Evolutionary conservation across 1,284 basidiomycete genomes (phyloP).

Genomic region (Ganoderma lingzhi): DNA sequence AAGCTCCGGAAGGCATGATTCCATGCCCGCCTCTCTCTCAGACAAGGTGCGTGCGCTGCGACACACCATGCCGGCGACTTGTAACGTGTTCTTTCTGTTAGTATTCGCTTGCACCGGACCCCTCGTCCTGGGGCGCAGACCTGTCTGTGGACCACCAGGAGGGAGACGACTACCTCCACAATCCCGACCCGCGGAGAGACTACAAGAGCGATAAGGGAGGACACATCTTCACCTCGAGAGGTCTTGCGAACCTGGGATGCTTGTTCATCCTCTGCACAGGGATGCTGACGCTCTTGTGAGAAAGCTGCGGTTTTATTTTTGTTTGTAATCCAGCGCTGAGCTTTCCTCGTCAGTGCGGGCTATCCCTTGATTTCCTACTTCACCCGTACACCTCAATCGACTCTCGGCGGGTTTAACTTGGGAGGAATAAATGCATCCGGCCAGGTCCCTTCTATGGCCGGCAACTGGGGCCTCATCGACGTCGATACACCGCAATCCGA

Average conservation of each 20-base stretch:
- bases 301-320: slow-evolving; percentile 18
- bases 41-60: slow-evolving; percentile 44
- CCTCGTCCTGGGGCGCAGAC: slow-evolving; percentile 73
- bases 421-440: slow-evolving; percentile 86
- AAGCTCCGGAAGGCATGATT: slow-evolving; percentile 34
- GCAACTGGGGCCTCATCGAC: slow-evolving; percentile 81
- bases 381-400: slow-evolving; percentile 56
- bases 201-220: slow-evolving; percentile 67
- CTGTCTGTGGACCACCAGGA: slow-evolving; percentile 65
- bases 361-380: slow-evolving; percentile 85
- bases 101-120: slow-evolving; percentile 81
- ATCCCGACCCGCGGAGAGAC: slow-evolving; percentile 80
- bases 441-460: slow-evolving; percentile 70
- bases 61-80: not conserved
- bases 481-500: slow-evolving; percentile 72
- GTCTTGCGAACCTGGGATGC: slow-evolving; percentile 82
- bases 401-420: slow-evolving; percentile 76
- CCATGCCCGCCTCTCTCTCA: slow-evolving; percentile 44
- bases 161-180: slow-evolving; percentile 78
- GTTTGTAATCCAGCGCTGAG: not conserved
- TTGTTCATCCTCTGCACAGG: slow-evolving; percentile 67
- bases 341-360: slow-evolving; percentile 62
- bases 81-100: slow-evolving; percentile 38
- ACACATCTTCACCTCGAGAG: slow-evolving; percentile 76
- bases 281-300: slow-evolving; percentile 80